Conservation (phyloP, 139 green algal genomes). For the Gonium pectorale region DNA sequence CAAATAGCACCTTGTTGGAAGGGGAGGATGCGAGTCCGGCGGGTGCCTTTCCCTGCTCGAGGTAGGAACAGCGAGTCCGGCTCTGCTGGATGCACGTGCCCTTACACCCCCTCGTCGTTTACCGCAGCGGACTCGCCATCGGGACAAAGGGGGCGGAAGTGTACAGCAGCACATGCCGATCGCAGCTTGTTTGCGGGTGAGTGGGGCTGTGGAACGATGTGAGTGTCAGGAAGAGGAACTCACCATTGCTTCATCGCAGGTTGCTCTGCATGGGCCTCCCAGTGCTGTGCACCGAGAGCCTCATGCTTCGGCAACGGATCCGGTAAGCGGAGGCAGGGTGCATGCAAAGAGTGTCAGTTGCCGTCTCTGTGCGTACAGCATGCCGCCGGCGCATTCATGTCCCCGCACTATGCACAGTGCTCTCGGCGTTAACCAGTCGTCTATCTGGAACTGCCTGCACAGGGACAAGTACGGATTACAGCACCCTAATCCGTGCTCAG, state of each 20-base stretch:
- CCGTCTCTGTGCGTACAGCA: too few species aligned
- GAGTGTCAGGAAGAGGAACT: neutral
- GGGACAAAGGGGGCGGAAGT: neutral
- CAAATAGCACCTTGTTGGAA: conserved; percentile 1
- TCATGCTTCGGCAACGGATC: conserved; percentile 19
- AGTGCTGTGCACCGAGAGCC: neutral
- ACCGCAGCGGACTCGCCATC: conserved; percentile 17
- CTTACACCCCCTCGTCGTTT: too few species aligned
- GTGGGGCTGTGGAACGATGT: neutral
- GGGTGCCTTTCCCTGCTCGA: neutral
- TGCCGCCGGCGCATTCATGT: too few species aligned
- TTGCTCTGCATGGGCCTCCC: neutral
- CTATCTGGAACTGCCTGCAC: too few species aligned
- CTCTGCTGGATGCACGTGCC: too few species aligned
- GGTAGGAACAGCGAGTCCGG: neutral
- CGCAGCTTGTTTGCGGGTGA: conserved; percentile 25
- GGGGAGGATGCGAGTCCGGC: neutral
- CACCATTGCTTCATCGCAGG: neutral
- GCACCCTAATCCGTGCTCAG: neutral
- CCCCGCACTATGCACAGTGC: too few species aligned
- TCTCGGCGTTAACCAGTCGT: too few species aligned
- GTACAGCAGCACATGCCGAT: conserved; percentile 1
- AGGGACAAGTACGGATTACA: conserved; percentile 33
- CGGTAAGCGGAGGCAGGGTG: too few species aligned
- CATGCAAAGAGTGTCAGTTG: too few species aligned